Base-by-base conservation (phyloP, 805 yeast genomes). In the Tetrapisispora iriomotensis region DNA sequence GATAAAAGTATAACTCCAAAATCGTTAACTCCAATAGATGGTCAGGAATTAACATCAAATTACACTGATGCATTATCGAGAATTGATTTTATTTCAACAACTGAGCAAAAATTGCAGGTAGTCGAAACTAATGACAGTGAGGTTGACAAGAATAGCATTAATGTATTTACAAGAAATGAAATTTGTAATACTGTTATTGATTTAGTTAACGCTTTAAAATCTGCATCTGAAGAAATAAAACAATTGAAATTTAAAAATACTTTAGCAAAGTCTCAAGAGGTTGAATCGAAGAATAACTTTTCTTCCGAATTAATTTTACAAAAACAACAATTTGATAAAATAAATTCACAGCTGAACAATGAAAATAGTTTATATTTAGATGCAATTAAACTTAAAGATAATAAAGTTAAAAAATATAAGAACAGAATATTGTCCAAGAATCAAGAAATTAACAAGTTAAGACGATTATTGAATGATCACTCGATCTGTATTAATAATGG, bases 331-430 rank as follows among this genome's bases (percentile, higher is more conserved):
- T 49, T 45, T 27, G 62, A 52, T 34, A 49, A 63, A 35, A 50
- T 56, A 41, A 58, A 57, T 39, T 61, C 59, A 19, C 59, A 56
- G 37, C 43, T 54, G 40, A 56, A 53, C 42, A 41, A 56, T 12
- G 65, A 61, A 28, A 52, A 58, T 35, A 63, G 60, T 20, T 56
- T 54, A 14, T 57, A 70, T 10, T 56, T 66, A 43, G 54, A 57
- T 9, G 63, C 68, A 38, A 54, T 70, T 20, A 58, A 61, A 27
- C 53, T 51, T 28, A 70, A 71, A 37, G 70, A 69, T 42, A 59
- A 58, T 34, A 62, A 67, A 44, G 58, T 74, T 27, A 59, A 58
- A 42, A 76, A 71, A 46, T 66, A 70, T 37, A 69, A 66, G 42
- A 56, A 55, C 24, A 69, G 64, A 39, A 59, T 71, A 17, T 61